phyloP scores from a whole-genome alignment of 306 rosid genomes.

The Begonia loranthoides region DNA sequence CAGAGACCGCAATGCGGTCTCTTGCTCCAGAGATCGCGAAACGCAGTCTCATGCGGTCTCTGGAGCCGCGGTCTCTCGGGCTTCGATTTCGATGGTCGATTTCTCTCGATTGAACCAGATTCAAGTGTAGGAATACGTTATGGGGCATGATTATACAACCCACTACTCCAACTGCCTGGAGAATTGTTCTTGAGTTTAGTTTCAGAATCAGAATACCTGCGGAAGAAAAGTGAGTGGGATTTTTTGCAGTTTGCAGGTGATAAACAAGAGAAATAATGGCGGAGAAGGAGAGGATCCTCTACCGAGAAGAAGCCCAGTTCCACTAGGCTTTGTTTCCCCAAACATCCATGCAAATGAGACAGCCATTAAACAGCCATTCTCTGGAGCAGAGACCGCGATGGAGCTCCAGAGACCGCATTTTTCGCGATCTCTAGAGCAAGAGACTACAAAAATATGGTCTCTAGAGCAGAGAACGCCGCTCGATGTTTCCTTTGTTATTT shows the following conservation, averaged over 20 bases:
- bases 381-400: too few relatives aligned
- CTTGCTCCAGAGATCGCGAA: too few relatives aligned
- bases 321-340: constrained; percentile 75
- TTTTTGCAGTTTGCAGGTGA: constrained; percentile 8
- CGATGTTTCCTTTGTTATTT: too few relatives aligned
- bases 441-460: too few relatives aligned
- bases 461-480: too few relatives aligned
- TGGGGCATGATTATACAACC: too few relatives aligned
- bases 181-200: constrained; percentile 78
- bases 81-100: constrained; percentile 52
- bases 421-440: too few relatives aligned
- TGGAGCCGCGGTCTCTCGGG: too few relatives aligned
- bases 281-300: constrained; percentile 7
- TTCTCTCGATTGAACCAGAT: constrained; percentile 84
- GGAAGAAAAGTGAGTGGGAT: constrained; percentile 7
- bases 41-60: too few relatives aligned
- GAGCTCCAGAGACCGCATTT: too few relatives aligned
- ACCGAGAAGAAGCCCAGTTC: constrained; percentile 81
- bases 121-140: constrained; percentile 84
- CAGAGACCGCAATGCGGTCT: too few relatives aligned
- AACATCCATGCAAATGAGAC: constrained; percentile 96
- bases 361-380: too few relatives aligned
- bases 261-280: constrained; percentile 3
- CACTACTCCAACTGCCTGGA: constrained; percentile 91
- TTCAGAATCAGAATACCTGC: constrained; percentile 82